Base-by-base conservation (phyloP, 177 flowering plant species). In the Vitis hybrid region DNA sequence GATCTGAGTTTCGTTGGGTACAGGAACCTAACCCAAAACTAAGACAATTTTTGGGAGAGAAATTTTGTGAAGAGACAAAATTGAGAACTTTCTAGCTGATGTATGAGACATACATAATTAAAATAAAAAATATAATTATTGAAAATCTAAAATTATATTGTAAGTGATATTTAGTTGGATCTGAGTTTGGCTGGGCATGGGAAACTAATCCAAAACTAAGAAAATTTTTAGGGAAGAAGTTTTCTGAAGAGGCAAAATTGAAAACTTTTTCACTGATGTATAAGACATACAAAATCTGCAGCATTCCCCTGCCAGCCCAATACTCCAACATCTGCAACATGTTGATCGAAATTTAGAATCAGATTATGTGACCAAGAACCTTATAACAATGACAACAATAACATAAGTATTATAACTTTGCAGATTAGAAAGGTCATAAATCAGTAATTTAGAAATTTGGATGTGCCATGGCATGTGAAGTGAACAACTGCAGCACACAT, bases 251-350 rank as follows among this genome's bases (percentile, higher is more conserved):
- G 24, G 10, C 27, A 52, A 62, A 30, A 52, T 30, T 10, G 27
- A 57, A 46, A 51, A 65, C 48, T 24, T 32, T 14, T 59, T 16
- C 50, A 49, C 32, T 27, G 19, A 69, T 66, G 72, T 50, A 71
- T 9, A 66, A 56, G 16, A 78, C 97, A 59, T 88, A 94, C 98
- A 94, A 94, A 71, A 94, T 91, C 77, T 94, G 98, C 70, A 94
- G 94, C 97, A 94, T 94, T 32, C 98, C 97, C 82, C 98, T 86
- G 62, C 94, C 94, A 78, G 73, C 93, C 94, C 97, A 94, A 73
- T 82, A 94, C 77, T 94, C 98, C 87, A 92, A 71, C 8, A 89
- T 78, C 97, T 92, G 94, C 74, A 87, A 69, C 63, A 67, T 55
- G 49, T 65, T 21, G 61, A 65, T 60, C 9, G 24, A 64, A 62